These are phyloP conservation scores for Rhodamnia rubescens DNA, from an alignment of 345 rosid species.

Conservation along the genomic window DNA sequence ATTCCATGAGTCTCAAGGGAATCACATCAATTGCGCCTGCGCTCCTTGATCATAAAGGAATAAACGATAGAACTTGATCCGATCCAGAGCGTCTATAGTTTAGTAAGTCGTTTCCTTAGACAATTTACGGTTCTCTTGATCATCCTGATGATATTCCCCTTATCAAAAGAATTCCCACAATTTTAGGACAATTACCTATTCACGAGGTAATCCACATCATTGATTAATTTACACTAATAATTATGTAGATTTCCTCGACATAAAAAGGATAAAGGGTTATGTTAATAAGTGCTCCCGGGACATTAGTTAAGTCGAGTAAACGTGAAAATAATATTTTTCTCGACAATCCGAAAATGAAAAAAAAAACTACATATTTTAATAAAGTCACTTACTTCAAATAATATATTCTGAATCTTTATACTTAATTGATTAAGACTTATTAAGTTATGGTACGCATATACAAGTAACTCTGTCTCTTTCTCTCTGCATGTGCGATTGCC, in stretches of 20 bases:
- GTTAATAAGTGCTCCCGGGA: not conserved
- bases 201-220: not conserved
- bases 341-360: not conserved
- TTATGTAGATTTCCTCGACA: not conserved
- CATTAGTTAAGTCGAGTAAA: not conserved
- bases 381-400: not conserved
- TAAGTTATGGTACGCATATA: not conserved
- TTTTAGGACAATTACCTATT: not conserved
- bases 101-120: not conserved
- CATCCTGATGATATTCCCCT: not conserved
- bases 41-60: not conserved
- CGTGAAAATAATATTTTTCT: not conserved
- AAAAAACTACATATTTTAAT: not conserved
- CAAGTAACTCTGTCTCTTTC: not conserved
- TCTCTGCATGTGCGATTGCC: not conserved
- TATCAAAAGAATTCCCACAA: not conserved
- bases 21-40: not conserved
- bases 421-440: not conserved
- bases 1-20: not conserved
- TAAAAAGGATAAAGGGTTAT: not conserved
- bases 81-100: not conserved
- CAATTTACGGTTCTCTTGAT: not conserved
- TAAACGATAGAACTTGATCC: too few relatives aligned
- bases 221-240: not conserved
- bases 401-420: not conserved